phyloP scores from a whole-genome alignment of 768 basidiomycete species.

The Dacryopinax spathularia region DNA sequence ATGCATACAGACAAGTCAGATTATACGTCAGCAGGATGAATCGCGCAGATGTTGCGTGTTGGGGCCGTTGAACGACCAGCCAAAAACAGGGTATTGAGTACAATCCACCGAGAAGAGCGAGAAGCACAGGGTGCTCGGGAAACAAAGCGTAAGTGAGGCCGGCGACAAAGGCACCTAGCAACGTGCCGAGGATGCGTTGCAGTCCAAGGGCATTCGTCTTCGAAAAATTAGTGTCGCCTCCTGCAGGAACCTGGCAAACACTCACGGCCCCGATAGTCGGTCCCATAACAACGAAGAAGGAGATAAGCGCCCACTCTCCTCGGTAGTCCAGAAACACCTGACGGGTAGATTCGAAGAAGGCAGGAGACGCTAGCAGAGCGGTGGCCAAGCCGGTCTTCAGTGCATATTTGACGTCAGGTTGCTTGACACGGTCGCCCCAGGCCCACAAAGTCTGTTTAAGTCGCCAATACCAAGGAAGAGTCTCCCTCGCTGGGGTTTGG shows the following conservation, averaged over 20 bases:
- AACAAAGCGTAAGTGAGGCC: slow-evolving; percentile 57
- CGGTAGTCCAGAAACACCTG: slow-evolving; percentile 65
- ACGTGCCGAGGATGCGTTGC: slow-evolving; percentile 72
- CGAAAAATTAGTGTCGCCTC: slow-evolving; percentile 8
- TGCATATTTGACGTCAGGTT: slow-evolving; percentile 72
- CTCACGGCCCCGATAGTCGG: slow-evolving; percentile 75
- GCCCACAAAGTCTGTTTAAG: slow-evolving; percentile 61
- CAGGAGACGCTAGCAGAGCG: slow-evolving; percentile 71
- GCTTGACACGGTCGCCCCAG: slow-evolving; percentile 45
- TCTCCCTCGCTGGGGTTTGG: slow-evolving; percentile 53
- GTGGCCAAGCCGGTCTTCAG: slow-evolving; percentile 58
- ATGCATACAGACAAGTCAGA: slow-evolving; percentile 57
- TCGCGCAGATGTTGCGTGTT: slow-evolving; percentile 58
- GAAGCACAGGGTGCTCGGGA: slow-evolving; percentile 54
- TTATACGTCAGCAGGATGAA: slow-evolving; percentile 84
- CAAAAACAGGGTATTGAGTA: slow-evolving; percentile 92
- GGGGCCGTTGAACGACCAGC: slow-evolving; percentile 64
- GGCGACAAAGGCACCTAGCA: slow-evolving; percentile 76
- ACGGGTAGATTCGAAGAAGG: slow-evolving; percentile 68
- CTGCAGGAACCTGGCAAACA: slow-evolving; percentile 14
- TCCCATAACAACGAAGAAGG: slow-evolving; percentile 87
- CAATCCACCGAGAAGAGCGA: slow-evolving; percentile 74
- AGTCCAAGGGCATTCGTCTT: slow-evolving; percentile 77
- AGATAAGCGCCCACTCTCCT: slow-evolving; percentile 94
- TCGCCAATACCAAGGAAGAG: slow-evolving; percentile 46